Base-by-base conservation (phyloP, 345 rosid species). In the Cardiospermum halicacabum region DNA sequence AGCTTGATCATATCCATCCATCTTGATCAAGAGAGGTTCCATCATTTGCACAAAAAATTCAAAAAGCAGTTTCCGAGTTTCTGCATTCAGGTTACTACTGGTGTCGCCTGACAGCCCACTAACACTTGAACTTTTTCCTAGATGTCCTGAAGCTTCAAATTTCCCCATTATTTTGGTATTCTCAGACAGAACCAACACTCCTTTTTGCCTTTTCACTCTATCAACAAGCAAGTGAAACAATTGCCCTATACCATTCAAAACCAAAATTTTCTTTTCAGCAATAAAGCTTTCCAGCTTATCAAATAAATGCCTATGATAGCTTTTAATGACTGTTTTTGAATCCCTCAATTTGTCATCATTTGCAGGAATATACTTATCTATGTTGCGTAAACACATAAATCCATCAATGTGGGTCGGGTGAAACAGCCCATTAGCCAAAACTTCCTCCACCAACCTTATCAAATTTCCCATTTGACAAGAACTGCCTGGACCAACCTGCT, bases 251-350 rank as follows among this genome's bases (percentile, higher is more conserved):
- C 93, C 83, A 64, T 74, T 78, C 80, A 78, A 61, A 13, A 65
- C 79, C 67, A 64, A 28, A 36, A 71, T 73, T 54, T 80, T 77
- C 81, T 82, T 91, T 72, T 56, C 69, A 62, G 50, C 65, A 45
- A 82, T 40, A 59, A 87, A 71, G 56, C 62, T 73, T 68, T 84
- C 77, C 40, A 89, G 72, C 79, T 81, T 84, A 64, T 83, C 77
- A 74, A 91, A 89, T 45, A 89, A 81, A 77, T 89, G 89, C 61
- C 93, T 81, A 47, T 94, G 97, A 65, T 94, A 89, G 78, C 99
- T 89, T 75, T 72, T 73, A 57, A 82, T 53, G 13, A 70, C 64
- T 13, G 65, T 70, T 72, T 74, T 85, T 50, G 70, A 69, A 70
- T 64, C 78, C 59, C 78, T 67, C 11, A 67, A 64, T 56, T 77